Evolutionary conservation across 1,284 basidiomycete species (phyloP), one percentile per base, ranked within the genome.

Genomic region (Trichosporon coremiiforme): DNA sequence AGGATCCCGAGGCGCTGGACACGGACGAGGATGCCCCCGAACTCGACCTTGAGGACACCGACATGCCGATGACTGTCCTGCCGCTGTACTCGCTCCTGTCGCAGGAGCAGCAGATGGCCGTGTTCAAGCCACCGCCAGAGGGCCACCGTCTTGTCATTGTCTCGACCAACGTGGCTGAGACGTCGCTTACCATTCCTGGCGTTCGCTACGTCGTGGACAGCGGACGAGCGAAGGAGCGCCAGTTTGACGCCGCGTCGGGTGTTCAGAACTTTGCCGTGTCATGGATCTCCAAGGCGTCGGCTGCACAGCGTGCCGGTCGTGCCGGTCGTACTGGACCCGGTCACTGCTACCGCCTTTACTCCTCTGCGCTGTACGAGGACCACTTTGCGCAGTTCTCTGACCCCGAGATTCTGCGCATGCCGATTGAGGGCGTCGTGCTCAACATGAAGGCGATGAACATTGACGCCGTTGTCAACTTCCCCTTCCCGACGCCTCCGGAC

Each of bases 361-460:
- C 87, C 10, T 88, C 88, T 71, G 88, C 90, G 0, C 85, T 99
- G 9, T 99, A 88, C 80, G 97, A 99, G 80, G 90, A 96, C 77
- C 90, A 96, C 83, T 97, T 99, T 79, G 89, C 91, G 35, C 85
- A 89, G 70, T 97, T 97, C 82, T 88, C 93, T 0, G 85, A 89
- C 71, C 96, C 97, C 1, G 97, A 99, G 82, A 97, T 99, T 72
- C 86, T 95, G 60, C 90, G 96, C 33, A 95, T 94, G 85, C 96
- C 97, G 0, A 96, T 99, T 76, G 97, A 99, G 77, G 95, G 95
- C 0, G 90, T 99, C 29, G 94, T 99, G 13, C 86, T 99, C 41
- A 94, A 98, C 83, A 99, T 99, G 97, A 99, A 99, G 86, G 91
- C 90, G 80, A 98, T 99, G 95, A 94, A 98, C 79, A 95, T 99